Evolutionary conservation across 2,329 filamentous ascomycete genomes (phyloP), one percentile per base, ranked within the genome.

Genomic region (Neonectria neomacrospora): DNA sequence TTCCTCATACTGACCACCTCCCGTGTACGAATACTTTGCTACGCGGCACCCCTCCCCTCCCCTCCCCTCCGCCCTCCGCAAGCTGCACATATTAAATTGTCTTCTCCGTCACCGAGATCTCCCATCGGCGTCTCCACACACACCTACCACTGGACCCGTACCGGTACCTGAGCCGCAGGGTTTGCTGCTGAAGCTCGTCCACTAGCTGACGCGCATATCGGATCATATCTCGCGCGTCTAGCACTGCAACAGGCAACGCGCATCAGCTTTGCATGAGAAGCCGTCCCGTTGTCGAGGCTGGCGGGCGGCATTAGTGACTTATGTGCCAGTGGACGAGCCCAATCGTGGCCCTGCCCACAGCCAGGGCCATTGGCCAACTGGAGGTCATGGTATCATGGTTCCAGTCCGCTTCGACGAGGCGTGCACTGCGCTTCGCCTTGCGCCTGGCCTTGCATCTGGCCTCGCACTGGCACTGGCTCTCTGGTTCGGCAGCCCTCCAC

Each of bases 141-240:
- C 45, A 48, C 64, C 63, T 54, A 55, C 34, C 42, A 45, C 37
- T 45, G 56, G 57, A 34, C 55, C 65, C 55, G 71, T 73, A 73
- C 69, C 65, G 66, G 71, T 73, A 73, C 71, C 68, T 72, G 71
- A 61, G 58, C 16, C 55, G 61, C 67, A 67, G 68, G 70, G 71
- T 65, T 70, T 42, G 22, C 18, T 64, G 48, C 65, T 70, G 69
- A 72, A 72, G 69, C 65, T 71, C 71, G 68, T 64, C 69, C 71
- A 66, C 71, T 72, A 72, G 70, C 66, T 73, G 71, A 73, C 71
- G 71, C 71, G 71, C 71, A 73, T 73, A 73, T 73, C 71, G 71
- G 71, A 73, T 69, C 69, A 73, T 73, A 67, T 73, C 63, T 73
- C 66, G 65, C 71, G 70, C 70, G 67, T 73, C 70, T 73, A 72